Percentiles rank a stretch among this genome's conserved stretches.
phyloP scores from a whole-genome alignment of 148 eudicot species.

The Heliosperma pusillum region DNA sequence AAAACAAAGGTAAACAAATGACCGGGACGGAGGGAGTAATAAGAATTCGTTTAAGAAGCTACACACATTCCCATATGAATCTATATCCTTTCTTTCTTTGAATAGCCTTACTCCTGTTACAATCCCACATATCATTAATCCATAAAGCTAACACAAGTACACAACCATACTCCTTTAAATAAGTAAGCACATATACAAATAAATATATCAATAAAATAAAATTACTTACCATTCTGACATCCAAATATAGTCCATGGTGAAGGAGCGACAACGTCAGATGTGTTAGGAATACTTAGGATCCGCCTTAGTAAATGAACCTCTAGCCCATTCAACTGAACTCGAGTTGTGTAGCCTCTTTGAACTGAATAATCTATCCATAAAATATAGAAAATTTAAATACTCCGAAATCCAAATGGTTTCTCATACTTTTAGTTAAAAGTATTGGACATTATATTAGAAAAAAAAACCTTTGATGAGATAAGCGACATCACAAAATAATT shows the following conservation, averaged over 20 bases:
- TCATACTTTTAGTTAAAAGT: not conserved
- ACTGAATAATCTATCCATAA: conserved; percentile 39
- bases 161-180: not conserved
- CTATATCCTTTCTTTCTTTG: conserved; percentile 63
- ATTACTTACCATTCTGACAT: conserved; percentile 56
- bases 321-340: conserved; percentile 47
- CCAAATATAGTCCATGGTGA: conserved; percentile 74
- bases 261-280: conserved; percentile 62
- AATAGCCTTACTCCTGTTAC: conserved; percentile 59
- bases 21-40: too few relatives aligned
- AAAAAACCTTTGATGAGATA: not conserved
- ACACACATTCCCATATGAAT: conserved; percentile 45
- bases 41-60: not conserved
- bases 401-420: not conserved
- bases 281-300: conserved; percentile 49
- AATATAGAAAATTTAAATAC: not conserved
- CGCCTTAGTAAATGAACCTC: conserved; percentile 33
- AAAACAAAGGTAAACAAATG: too few relatives aligned
- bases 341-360: conserved; percentile 38
- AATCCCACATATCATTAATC: not conserved
- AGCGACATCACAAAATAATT: not conserved
- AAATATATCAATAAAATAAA: not conserved
- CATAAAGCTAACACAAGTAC: not conserved
- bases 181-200: not conserved
- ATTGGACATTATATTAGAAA: not conserved